Evolutionary conservation across 306 rosid species (phyloP), one percentile per base, ranked within the genome.

Genomic region (Dryas octopetala): DNA sequence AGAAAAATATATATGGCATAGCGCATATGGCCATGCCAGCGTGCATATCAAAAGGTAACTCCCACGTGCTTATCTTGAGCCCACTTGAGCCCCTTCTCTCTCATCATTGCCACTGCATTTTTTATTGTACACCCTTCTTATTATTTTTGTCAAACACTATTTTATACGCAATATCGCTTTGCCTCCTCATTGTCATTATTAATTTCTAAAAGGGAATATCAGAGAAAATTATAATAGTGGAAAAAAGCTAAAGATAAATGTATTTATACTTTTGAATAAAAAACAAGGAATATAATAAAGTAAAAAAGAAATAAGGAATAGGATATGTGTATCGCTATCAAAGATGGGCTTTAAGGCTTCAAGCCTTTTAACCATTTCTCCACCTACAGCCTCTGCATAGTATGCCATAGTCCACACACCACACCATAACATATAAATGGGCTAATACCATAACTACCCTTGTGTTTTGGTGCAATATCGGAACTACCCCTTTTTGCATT

Each of bases 51-150:
- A 86, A 88, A 87, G 89, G 87, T 73, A 78, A 68, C 79, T 81
- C 90, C 83, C 97, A 93, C 98, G 96, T 93, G 98, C 98, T 89
- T 83, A 78, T 84, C 93, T 86, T 82, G 91, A 85, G 85, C 93
- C 91, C 86, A 91, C 97, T 74, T 73, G 84, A 73, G 81, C 73
- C 85, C 85, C 83, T 77, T 60, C 62, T 64, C 74, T 69, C 94
- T 86, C 91, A 87, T 90, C 90, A 88, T 90, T 88, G 86, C 86
- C 86, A 73, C 75, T 28, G 23, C 83, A 79, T 80, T 80, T 87
- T 84, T 79, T 70, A 72, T 76, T 41, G 70, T 53, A 60, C 41
- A 63, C 61, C 58, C n/a, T 13, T 38, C 41, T 47, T 70, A 51
- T 80, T 86, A 78, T 74, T 90, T 86, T 79, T 83, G 90, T 89